Evolutionary conservation across 2,329 filamentous ascomycete species (phyloP).

Genomic region (Lasiodiplodia citricola): DNA sequence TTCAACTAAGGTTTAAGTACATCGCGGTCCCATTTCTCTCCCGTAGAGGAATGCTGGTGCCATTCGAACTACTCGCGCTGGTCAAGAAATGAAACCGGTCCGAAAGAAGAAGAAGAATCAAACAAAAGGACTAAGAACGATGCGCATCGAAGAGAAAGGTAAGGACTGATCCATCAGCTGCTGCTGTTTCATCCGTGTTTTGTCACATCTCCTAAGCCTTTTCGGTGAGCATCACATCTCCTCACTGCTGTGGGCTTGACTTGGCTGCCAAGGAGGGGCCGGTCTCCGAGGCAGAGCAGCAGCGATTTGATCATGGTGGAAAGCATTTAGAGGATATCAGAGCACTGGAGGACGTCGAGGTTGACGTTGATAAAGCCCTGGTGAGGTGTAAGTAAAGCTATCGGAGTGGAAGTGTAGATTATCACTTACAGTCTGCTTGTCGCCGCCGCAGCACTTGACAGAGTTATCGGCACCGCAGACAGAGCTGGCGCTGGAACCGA

Average conservation of each 20-base stretch:
- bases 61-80: neutral
- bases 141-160: neutral
- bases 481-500: neutral
- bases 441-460: conserved; percentile 30
- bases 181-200: neutral
- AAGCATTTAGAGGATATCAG: neutral
- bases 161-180: neutral
- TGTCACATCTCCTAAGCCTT: neutral
- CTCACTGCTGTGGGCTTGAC: neutral
- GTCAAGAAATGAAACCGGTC: neutral
- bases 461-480: conserved; percentile 20
- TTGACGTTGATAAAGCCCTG: neutral
- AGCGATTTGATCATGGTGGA: neutral
- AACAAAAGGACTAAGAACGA: neutral
- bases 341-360: neutral
- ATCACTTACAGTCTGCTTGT: conserved; percentile 29
- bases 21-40: neutral
- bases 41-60: neutral
- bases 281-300: neutral
- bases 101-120: neutral
- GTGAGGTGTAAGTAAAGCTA: neutral
- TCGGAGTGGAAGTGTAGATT: no score
- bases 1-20: neutral
- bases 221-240: neutral
- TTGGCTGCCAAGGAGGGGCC: neutral